Conservation (phyloP, 2,329 filamentous ascomycete species). For the Xylariaceae sp. region DNA sequence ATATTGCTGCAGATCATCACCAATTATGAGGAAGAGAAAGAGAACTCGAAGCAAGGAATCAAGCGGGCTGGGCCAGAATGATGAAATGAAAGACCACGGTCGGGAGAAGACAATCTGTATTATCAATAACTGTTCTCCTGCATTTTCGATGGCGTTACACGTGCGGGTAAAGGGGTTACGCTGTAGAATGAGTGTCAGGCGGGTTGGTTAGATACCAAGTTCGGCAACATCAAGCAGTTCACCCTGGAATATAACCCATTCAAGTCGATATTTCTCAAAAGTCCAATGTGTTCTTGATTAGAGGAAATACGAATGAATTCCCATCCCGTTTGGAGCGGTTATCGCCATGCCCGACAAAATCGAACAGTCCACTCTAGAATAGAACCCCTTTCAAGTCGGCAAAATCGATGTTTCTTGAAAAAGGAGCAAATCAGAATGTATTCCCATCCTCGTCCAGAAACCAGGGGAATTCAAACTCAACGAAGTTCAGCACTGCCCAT, state of each 20-base stretch:
- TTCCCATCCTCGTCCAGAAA: too few relatives aligned
- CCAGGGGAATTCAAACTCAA: too few relatives aligned
- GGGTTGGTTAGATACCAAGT: not conserved
- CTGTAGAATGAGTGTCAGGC: slow-evolving; percentile 25
- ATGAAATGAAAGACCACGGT: not conserved
- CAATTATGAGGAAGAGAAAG: slow-evolving; percentile 7
- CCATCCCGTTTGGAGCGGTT: too few relatives aligned
- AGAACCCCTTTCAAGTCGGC: too few relatives aligned
- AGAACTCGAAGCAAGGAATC: slow-evolving; percentile 3
- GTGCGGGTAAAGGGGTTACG: slow-evolving; percentile 15
- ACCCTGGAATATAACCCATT: not conserved
- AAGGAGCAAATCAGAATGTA: too few relatives aligned
- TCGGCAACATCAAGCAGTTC: not conserved
- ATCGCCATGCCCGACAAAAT: too few relatives aligned
- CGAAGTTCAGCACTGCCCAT: too few relatives aligned
- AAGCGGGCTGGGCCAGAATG: slow-evolving; percentile 1
- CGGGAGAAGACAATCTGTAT: slow-evolving; percentile 21
- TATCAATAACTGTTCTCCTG: slow-evolving; percentile 23
- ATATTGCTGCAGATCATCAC: not conserved
- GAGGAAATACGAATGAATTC: too few relatives aligned
- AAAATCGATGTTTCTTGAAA: too few relatives aligned
- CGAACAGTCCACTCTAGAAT: too few relatives aligned
- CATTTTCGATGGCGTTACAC: slow-evolving; percentile 32
- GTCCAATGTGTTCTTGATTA: too few relatives aligned
- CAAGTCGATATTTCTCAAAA: too few relatives aligned